A percentile compares a stretch with the other conserved stretches of the same genome.
Evolutionary conservation across 1,284 basidiomycete species (phyloP).

Genomic region (Trametes hirsuta): DNA sequence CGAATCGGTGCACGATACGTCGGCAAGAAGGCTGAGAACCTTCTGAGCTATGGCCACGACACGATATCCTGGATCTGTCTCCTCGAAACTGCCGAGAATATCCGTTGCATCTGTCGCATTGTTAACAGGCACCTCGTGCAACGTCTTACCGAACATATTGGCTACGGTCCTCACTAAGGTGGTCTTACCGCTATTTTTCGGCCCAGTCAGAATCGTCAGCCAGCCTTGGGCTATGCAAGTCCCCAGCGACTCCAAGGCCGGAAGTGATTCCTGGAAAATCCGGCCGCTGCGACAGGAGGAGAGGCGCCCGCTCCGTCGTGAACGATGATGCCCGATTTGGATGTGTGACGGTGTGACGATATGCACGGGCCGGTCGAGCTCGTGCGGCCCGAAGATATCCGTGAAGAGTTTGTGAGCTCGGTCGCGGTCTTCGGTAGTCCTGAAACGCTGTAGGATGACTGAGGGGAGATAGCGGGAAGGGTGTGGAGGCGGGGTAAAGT

Average conservation of each 20-base stretch:
- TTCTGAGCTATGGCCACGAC: slow-evolving; percentile 44
- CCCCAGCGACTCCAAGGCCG: slow-evolving; percentile 77
- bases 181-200: slow-evolving; percentile 81
- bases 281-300: slow-evolving; percentile 45
- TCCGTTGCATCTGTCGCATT: slow-evolving; percentile 93
- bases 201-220: slow-evolving; percentile 89
- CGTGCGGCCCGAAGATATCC: slow-evolving; percentile 51
- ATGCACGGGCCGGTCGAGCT: slow-evolving; percentile 41
- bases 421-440: slow-evolving; percentile 67
- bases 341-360: slow-evolving; percentile 56
- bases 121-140: slow-evolving; percentile 84
- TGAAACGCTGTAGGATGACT: slow-evolving; percentile 89
- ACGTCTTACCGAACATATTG: slow-evolving; percentile 64
- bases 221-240: slow-evolving; percentile 81
- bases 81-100: slow-evolving; percentile 95
- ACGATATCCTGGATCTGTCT: slow-evolving; percentile 62
- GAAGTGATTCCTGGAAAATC: slow-evolving; percentile 68
- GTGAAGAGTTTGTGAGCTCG: slow-evolving; percentile 68
- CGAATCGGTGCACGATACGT: slow-evolving; percentile 40
- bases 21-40: slow-evolving; percentile 44
- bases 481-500: slow-evolving; percentile 43
- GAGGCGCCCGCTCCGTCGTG: slow-evolving; percentile 49
- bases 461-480: slow-evolving; percentile 70
- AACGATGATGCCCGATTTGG: slow-evolving; percentile 74
- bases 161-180: slow-evolving; percentile 76